These are phyloP conservation scores for Arthroderma sp. DNA, from an alignment of 2,329 filamentous ascomycete species.

Conservation along the genomic window DNA sequence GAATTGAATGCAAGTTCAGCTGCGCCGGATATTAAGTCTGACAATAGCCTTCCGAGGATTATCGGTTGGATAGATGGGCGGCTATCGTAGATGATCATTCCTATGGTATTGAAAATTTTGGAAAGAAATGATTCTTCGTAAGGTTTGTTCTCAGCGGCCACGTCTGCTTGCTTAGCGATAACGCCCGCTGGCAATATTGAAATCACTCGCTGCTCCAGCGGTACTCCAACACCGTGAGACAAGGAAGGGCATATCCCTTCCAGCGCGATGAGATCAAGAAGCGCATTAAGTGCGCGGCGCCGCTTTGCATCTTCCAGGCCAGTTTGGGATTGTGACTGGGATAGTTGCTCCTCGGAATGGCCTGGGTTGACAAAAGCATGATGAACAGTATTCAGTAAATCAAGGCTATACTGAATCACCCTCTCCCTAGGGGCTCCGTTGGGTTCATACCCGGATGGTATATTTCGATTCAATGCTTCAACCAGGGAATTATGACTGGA, in stretches of 20 bases:
- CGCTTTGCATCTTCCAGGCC: constrained; percentile 29
- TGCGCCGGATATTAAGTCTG: constrained; percentile 27
- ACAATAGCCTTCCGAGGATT: constrained; percentile 26
- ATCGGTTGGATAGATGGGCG: constrained; percentile 26
- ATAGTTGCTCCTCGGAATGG: constrained; percentile 4
- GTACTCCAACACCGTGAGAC: constrained; percentile 30
- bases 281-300: constrained; percentile 25
- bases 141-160: constrained; percentile 11
- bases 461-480: constrained; percentile 17
- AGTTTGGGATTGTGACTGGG: background rate
- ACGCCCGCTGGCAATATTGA: constrained; percentile 31
- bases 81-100: constrained; percentile 20
- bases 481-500: constrained; percentile 22
- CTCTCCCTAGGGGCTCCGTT: constrained; percentile 14
- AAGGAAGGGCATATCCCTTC: constrained; percentile 34
- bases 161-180: constrained; percentile 23
- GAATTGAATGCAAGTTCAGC: constrained; percentile 29
- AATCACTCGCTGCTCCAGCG: constrained; percentile 30
- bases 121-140: constrained; percentile 16
- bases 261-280: constrained; percentile 31
- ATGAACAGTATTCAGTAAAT: constrained; percentile 23
- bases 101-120: constrained; percentile 18
- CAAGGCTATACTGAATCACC: constrained; percentile 23
- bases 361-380: constrained; percentile 19
- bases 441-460: constrained; percentile 6